Percentiles rank a stretch among this genome's conserved stretches.
Evolutionary conservation across 495 filamentous ascomycete genomes (phyloP).

Genomic region (Podospora tetraspora): DNA sequence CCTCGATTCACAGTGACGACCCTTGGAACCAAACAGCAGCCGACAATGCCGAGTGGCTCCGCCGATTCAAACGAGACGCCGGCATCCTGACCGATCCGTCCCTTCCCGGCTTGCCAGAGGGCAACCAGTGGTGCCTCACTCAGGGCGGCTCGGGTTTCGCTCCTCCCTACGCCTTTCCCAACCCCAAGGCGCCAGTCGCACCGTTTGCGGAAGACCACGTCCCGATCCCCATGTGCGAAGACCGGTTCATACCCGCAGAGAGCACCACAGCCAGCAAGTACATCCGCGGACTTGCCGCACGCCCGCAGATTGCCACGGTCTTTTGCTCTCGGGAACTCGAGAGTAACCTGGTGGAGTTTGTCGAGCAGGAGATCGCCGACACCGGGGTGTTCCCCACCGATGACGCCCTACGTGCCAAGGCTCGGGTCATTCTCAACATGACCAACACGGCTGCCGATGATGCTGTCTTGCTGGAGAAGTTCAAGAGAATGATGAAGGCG

Average conservation of each 20-base stretch:
- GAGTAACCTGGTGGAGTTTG: constrained; percentile 39
- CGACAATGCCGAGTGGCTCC: constrained; percentile 67
- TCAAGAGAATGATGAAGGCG: constrained; percentile 37
- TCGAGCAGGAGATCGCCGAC: constrained; percentile 22
- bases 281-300: constrained; percentile 29
- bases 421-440: constrained; percentile 40
- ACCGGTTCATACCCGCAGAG: constrained; percentile 33
- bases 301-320: constrained; percentile 38
- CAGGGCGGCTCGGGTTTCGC: constrained; percentile 47
- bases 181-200: constrained; percentile 25
- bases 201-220: constrained; percentile 18
- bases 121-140: constrained; percentile 34
- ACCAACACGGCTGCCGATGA: constrained; percentile 46
- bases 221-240: constrained; percentile 27
- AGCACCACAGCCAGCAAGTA: constrained; percentile 38
- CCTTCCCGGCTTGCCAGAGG: constrained; percentile 40
- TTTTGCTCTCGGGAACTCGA: constrained; percentile 53
- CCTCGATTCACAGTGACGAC: constrained; percentile 46
- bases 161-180: constrained; percentile 38
- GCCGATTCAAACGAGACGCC: constrained; percentile 60
- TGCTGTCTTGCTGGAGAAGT: constrained; percentile 41
- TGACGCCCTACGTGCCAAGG: constrained; percentile 34
- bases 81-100: constrained; percentile 46
- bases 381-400: constrained; percentile 35
- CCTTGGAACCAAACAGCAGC: constrained; percentile 72